These are phyloP conservation scores for Globisporangium nagaii DNA, from an alignment of 352 stramenopile species.

Conservation along the genomic window DNA sequence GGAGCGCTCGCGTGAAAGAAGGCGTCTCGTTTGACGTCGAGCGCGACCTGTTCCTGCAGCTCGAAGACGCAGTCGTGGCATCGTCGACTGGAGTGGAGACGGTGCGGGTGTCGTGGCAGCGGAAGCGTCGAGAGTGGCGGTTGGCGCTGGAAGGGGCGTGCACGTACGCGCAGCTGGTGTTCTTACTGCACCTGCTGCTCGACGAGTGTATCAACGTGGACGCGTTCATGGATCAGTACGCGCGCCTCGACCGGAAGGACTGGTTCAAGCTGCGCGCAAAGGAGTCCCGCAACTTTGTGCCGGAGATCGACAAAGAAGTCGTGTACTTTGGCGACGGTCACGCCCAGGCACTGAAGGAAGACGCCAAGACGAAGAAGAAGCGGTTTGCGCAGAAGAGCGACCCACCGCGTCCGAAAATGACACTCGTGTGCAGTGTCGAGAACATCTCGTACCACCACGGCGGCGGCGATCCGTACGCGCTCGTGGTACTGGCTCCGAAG, in stretches of 20 bases:
- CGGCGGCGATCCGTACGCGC: slow-evolving; percentile 73
- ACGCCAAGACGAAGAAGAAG: slow-evolving; percentile 73
- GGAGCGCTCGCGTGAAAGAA: slow-evolving; percentile 33
- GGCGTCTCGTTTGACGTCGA: slow-evolving; percentile 25
- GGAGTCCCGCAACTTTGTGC: slow-evolving; percentile 71
- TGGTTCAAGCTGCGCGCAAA: slow-evolving; percentile 76
- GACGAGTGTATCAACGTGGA: slow-evolving; percentile 78
- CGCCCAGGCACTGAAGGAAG: slow-evolving; percentile 69
- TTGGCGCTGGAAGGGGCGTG: slow-evolving; percentile 50
- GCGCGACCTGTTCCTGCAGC: slow-evolving; percentile 40
- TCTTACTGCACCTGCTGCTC: slow-evolving; percentile 66
- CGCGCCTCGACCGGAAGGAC: slow-evolving; percentile 62
- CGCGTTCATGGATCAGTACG: slow-evolving; percentile 73
- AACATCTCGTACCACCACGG: slow-evolving; percentile 76
- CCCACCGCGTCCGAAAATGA: slow-evolving; percentile 33
- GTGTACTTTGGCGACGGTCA: slow-evolving; percentile 83
- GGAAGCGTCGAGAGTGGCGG: slow-evolving; percentile 73
- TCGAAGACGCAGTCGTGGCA: slow-evolving; percentile 51
- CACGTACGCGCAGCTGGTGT: slow-evolving; percentile 69
- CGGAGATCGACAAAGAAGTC: slow-evolving; percentile 52
- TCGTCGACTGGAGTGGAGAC: slow-evolving; percentile 32
- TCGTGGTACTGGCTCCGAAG: slow-evolving; percentile 46
- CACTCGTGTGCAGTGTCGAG: slow-evolving; percentile 53
- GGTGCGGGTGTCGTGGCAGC: slow-evolving; percentile 63
- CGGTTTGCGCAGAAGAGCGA: slow-evolving; percentile 71